Evolutionary conservation across 495 filamentous ascomycete genomes (phyloP), one percentile per base, ranked within the genome.

Genomic region (Sordaria brevicollis): DNA sequence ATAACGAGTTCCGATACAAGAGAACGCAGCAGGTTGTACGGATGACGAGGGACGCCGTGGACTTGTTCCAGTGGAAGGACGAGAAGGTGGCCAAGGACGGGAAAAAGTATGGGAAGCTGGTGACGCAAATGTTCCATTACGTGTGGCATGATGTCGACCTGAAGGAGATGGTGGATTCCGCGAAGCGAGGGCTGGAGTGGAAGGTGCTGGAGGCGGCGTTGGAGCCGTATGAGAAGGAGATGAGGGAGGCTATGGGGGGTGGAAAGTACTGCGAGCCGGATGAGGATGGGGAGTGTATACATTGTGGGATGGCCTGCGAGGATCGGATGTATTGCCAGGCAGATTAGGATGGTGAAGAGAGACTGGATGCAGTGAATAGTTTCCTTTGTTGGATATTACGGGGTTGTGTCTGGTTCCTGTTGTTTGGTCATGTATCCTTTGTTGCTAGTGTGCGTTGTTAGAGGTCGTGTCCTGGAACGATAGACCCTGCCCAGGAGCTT

Each of bases 111-210:
- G 74, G 78, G 4, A 8, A 35, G 17, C 73, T 74, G 37, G 76
- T 83, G 8, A 72, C 70, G 31, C 34, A 65, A 29, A 68, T 43
- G 3, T 84, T 80, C 67, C 75, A 81, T 35, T 70, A 36, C 3
- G 76, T 84, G 13, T 84, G 83, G 83, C 25, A 2, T 2, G 70
- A 82, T 29, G 76, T 80, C 38, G 78, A 84, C 68, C 65, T 83
- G 17, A 67, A 74, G 0, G 71, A 66, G 17, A 82, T 82, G 79
- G 77, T 78, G 39, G 29, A 70, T 65, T 43, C 69, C 13, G 73
- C 69, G 10, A 7, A 62, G 38, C 17, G 8, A 2, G 5, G 1
- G 33, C 17, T 74, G 35, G 33, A 34, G 1, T 4, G 19, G 7
- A 17, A 36, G 9, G 39, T 19, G 39, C 17, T 19, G 8, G 39